Base-by-base conservation (phyloP, 2,329 filamentous ascomycete genomes). In the Beauveria scarabaeidicola region DNA sequence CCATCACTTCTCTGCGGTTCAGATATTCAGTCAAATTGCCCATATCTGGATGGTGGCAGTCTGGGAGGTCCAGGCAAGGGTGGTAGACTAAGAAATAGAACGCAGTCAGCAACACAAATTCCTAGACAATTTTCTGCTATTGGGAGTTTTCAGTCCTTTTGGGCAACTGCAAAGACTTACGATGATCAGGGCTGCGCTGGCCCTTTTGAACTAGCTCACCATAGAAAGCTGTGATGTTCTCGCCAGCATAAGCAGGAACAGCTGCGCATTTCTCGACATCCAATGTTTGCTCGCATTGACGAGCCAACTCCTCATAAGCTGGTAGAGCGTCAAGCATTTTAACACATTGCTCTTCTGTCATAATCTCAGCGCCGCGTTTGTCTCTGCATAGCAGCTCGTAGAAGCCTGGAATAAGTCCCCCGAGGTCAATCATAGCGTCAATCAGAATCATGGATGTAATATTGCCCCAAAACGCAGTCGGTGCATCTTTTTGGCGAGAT, bases 251-350 rank as follows among this genome's bases (percentile, higher is more conserved):
- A 17, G 32, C 21, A 21, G 27, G 1, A 3, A 40, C 7, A n/a
- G 32, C 15, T 25, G 13, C 50, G 36, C 91, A 96, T 75, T 96
- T 91, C 50, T 89, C 94, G 64, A 87, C 80, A 61, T 87, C 88
- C 74, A 96, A 90, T 55, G 91, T 95, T 64, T 96, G 81, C 74
- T 91, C 91, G 72, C 96, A 96, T 59, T 91, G 51, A 19, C 52
- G 36, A 1, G 68, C 63, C 0, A 81, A 67, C 1, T 75, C 67
- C 64, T 77, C 72, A 62, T 76, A 77, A 21, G 77, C 72, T 5
- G 77, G 77, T 32, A 80, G 67, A 48, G 74, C 73, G 4, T 70
- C 66, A 2, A 77, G 75, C 62, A 68, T 64, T 7, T n/a, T 2
- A 27, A 61, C 63, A 47, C 67, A 68, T 7, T 41, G 52, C 23